Evolutionary conservation across 1,284 basidiomycete species (phyloP), one percentile per base, ranked within the genome.

Genomic region (Ceratobasidium sp.): DNA sequence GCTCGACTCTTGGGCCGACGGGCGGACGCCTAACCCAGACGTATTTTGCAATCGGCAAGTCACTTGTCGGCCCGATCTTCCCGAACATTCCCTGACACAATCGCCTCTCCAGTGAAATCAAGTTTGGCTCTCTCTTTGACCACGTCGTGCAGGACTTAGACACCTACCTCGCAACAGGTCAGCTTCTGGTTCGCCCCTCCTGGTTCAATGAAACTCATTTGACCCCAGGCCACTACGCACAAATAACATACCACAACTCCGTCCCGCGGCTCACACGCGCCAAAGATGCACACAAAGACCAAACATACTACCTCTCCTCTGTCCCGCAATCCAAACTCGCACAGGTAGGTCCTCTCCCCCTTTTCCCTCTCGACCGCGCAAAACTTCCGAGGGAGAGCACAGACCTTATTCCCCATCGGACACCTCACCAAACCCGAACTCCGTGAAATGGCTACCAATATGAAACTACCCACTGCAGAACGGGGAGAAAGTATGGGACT

Each of bases 401-500:
- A 93, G 80, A 88, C 95, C 0, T 83, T 97, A 1, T 97, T 99
- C 79, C 96, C 96, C 0, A 86, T 98, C 0, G 92, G 90, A 0
- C 83, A 87, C 16, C 83, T 93, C 5, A 87, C 84, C 2, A 98
- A 98, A 84, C 79, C 85, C 0, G 86, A 93, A 79, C 95, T 98
- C 0, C 89, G 95, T n/a, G 87, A 88, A 77, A 85, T 98, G n/a
- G 97, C 97, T 0, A 84, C 85, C 4, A 83, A 89, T 55, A 90
- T 89, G 83, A 85, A 84, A 0, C 85, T 99, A 12, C 92, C 93
- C 1, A 98, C 94, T 0, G 95, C 96, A 0, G 87, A 89, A 1
- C 88, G 95, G 74, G 88, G 88, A 30, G 97, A 99, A 83, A 96
- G 94, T 84, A 97, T 98, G 93, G 97, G 97, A 0, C 89, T 99